A percentile compares a stretch with the other conserved stretches of the same genome.
Conservation (phyloP, 441 rosid species). For the Arabidopsis hybrid region DNA sequence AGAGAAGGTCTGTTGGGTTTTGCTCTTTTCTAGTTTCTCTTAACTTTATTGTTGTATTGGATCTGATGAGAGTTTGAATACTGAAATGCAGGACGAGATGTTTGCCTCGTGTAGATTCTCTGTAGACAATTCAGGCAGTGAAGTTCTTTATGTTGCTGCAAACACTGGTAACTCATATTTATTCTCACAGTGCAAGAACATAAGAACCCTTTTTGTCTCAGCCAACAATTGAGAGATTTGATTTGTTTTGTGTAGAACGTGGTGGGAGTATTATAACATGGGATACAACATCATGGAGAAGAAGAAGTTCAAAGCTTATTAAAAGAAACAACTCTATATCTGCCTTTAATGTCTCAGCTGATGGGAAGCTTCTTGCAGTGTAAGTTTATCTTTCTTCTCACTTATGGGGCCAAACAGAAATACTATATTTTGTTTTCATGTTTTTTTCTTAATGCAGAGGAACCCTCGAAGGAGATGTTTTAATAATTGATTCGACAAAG, state of each 20-base stretch:
- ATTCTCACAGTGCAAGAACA: slow-evolving; percentile 18
- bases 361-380: slow-evolving; percentile 88
- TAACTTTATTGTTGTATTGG: not conserved
- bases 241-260: slow-evolving; percentile 51
- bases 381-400: slow-evolving; percentile 37
- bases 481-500: slow-evolving; percentile 57
- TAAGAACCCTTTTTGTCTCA: not conserved
- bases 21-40: not conserved
- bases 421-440: slow-evolving; percentile 16
- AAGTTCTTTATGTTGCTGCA: slow-evolving; percentile 73
- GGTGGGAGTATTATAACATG: slow-evolving; percentile 78
- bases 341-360: slow-evolving; percentile 84
- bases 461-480: slow-evolving; percentile 68
- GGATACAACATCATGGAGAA: slow-evolving; percentile 49
- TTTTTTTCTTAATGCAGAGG: slow-evolving; percentile 57
- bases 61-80: slow-evolving; percentile 33
- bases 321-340: slow-evolving; percentile 55
- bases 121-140: slow-evolving; percentile 51
- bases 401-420: not conserved
- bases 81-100: slow-evolving; percentile 71
- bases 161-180: slow-evolving; percentile 58
- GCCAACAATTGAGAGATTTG: slow-evolving; percentile 16
- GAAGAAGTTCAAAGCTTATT: too few species aligned
- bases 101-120: slow-evolving; percentile 86
- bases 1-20: slow-evolving; percentile 55